Evolutionary conservation across 1,284 basidiomycete species (phyloP), one percentile per base, ranked within the genome.

Genomic region (Singerocomus inundabilis): DNA sequence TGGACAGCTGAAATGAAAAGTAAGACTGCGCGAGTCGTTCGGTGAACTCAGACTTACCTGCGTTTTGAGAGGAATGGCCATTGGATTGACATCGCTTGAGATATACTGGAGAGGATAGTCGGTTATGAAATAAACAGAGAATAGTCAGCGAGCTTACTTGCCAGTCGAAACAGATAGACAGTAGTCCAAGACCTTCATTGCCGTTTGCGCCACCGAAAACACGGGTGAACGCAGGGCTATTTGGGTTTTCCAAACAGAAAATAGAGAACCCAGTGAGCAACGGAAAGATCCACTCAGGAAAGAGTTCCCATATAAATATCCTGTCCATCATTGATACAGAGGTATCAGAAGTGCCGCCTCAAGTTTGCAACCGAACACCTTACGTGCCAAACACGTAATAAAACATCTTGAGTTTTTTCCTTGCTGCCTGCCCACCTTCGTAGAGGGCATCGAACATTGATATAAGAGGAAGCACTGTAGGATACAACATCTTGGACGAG

Each of bases 401-500:
- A 62, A 81, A 82, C 11, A 79, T 56, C 18, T 66, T 69, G 25
- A 79, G 62, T 58, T 68, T 75, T 60, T 72, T 73, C 13, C 70
- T 49, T 68, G 49, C 76, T 72, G 16, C 72, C 66, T 4, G 66
- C 62, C 75, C 72, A 44, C 78, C 77, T 44, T 71, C 75, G 63
- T 79, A 82, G 35, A 84, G 62, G 30, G 74, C 73, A 54, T 84
- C 80, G 41, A 84, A 70, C 64, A 84, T 77, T 45, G 78, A 77
- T 15, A 81, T 73, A 0, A 82, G 66, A 0, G 81, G 79, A 35
- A 84, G 71, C 34, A 80, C 66, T 1, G 57, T 64, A 0, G 81
- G 82, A 52, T 81, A 84, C 42, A 84, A 70, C 61, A 82, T 82
- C 57, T 83, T 82, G 4, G 85, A 85, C 0, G 85, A 85, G 62